A percentile compares a stretch with the other conserved stretches of the same genome.
Conservation (phyloP, 805 yeast species). For the Peterozyma toletana region DNA sequence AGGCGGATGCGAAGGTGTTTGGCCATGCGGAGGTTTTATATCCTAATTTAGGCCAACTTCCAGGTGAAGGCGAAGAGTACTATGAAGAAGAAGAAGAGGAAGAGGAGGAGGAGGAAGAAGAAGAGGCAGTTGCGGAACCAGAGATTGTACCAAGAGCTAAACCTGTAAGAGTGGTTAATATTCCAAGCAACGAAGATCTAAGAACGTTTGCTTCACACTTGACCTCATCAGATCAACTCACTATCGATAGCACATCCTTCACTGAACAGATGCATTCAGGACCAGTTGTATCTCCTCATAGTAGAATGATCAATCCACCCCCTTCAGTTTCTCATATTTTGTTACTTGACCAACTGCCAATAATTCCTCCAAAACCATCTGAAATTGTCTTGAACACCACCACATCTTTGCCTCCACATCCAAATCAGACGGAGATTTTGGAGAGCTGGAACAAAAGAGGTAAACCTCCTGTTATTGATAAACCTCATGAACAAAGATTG, state of each 20-base stretch:
- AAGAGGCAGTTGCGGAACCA: background rate
- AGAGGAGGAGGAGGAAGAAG: conserved; percentile 3
- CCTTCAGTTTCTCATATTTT: background rate
- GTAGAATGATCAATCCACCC: background rate
- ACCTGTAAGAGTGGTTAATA: background rate
- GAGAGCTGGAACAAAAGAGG: conserved; percentile 63
- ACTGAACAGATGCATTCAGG: background rate
- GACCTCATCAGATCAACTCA: background rate
- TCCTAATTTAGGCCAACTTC: conserved; percentile 67
- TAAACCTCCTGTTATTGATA: conserved; percentile 85
- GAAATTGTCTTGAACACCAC: conserved; percentile 9
- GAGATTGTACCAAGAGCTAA: background rate
- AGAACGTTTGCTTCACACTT: conserved; percentile 1
- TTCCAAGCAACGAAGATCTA: background rate
- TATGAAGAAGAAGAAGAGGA: conserved; percentile 14
- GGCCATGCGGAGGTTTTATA: conserved; percentile 32
- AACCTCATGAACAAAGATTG: conserved; percentile 87
- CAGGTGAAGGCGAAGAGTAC: conserved; percentile 25
- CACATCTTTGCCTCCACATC: conserved; percentile 7
- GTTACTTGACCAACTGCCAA: conserved; percentile 12
- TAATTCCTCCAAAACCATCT: conserved; percentile 11
- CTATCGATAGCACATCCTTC: background rate
- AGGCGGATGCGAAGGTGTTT: conserved; percentile 29
- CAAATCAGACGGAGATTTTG: conserved; percentile 8
- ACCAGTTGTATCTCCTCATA: background rate